Conservation (phyloP, 2,329 filamentous ascomycete genomes). For the Helicocarpus griseus region DNA sequence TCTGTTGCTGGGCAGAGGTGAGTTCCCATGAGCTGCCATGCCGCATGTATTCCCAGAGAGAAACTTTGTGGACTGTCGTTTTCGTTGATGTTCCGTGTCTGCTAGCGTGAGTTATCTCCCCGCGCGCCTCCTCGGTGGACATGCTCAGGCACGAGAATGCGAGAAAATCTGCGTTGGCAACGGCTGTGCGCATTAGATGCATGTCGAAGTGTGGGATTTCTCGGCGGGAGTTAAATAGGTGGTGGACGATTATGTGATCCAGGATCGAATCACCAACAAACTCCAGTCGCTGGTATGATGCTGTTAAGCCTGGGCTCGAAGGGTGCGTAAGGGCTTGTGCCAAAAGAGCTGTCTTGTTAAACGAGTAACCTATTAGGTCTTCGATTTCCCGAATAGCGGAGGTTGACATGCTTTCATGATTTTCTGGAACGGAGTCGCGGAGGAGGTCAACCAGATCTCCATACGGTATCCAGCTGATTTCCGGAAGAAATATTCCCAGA, state of each 20-base stretch:
- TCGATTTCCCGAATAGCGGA: conserved; percentile 42
- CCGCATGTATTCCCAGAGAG: conserved; percentile 63
- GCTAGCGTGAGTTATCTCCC: conserved; percentile 7
- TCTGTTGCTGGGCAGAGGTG: conserved; percentile 35
- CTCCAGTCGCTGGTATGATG: conserved; percentile 66
- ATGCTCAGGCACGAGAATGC: conserved; percentile 62
- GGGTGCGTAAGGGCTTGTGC: conserved; percentile 73
- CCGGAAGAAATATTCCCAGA: conserved; percentile 56
- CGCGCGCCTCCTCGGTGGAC: conserved; percentile 16
- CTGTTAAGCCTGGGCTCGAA: conserved; percentile 40
- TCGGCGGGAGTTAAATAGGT: conserved; percentile 44
- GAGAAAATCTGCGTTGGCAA: conserved; percentile 73
- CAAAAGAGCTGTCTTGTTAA: conserved; percentile 58
- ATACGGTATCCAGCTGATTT: conserved; percentile 46
- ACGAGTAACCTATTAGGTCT: conserved; percentile 59
- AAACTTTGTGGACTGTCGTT: conserved; percentile 24
- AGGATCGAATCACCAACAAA: conserved; percentile 81
- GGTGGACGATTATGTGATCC: conserved; percentile 61
- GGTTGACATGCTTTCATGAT: conserved; percentile 33
- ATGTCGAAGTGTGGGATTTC: conserved; percentile 51
- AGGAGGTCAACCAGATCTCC: conserved; percentile 35
- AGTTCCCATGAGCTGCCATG: conserved; percentile 42
- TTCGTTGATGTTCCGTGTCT: conserved; percentile 20
- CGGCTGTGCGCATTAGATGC: conserved; percentile 63
- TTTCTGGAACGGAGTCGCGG: conserved; percentile 30